These are phyloP conservation scores for Acacia pycnantha DNA, from an alignment of 331 rosid species.

Conservation along the genomic window DNA sequence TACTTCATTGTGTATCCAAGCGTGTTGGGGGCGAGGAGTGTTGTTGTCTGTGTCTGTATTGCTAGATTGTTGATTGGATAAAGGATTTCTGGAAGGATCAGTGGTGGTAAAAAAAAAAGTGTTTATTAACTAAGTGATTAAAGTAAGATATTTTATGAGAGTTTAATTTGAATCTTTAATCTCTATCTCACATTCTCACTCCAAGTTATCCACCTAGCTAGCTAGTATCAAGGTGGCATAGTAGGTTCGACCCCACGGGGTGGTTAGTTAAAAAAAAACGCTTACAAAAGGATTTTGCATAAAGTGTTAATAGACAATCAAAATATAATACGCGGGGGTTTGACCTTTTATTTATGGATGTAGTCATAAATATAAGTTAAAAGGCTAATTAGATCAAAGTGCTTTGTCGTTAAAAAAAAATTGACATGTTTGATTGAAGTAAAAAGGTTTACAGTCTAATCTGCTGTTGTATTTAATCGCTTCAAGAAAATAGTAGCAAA, in stretches of 20 bases:
- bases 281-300: no score
- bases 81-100: neutral
- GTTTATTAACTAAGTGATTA: neutral
- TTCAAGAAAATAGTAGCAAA: neutral
- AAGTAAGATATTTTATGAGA: neutral
- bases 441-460: neutral
- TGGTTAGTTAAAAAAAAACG: neutral
- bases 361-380: neutral
- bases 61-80: neutral
- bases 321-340: neutral
- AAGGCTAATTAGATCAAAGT: neutral
- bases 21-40: neutral
- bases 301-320: neutral
- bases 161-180: neutral
- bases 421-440: neutral
- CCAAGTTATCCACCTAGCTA: neutral
- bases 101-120: neutral
- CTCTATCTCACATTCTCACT: no score
- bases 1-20: neutral
- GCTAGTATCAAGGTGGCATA: neutral
- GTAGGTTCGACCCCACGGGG: neutral
- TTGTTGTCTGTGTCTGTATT: neutral
- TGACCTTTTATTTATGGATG: neutral
- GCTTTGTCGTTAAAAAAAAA: neutral
- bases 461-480: neutral